These are phyloP conservation scores for Trametopsis cervina DNA, from an alignment of 768 basidiomycete species.

Conservation along the genomic window DNA sequence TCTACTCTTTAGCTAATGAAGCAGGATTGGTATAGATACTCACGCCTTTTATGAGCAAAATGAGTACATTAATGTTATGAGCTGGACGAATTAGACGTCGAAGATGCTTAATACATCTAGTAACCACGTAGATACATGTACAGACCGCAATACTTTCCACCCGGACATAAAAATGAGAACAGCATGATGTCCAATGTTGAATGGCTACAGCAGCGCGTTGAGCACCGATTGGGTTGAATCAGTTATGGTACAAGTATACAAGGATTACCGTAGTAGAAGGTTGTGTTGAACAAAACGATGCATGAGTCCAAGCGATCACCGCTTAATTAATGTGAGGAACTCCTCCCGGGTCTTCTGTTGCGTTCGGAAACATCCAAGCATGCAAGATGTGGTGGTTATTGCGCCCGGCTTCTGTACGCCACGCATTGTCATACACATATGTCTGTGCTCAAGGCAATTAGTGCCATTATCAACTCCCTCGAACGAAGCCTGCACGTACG, in stretches of 20 bases:
- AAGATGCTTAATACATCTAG: too few relatives aligned
- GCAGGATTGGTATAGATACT: conserved; percentile 39
- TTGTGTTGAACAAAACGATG: conserved; percentile 1
- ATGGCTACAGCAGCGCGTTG: conserved; percentile 13
- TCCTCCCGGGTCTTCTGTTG: conserved; percentile 98
- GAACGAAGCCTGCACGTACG: conserved; percentile 45
- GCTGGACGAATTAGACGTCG: too few relatives aligned
- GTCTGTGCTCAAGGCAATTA: conserved; percentile 56
- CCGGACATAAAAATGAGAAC: neutral
- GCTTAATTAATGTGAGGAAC: conserved; percentile 81
- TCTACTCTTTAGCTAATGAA: conserved; percentile 59
- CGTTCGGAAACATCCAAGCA: conserved; percentile 98
- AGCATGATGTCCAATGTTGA: conserved; percentile 5
- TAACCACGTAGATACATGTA: too few relatives aligned
- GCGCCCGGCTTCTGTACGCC: conserved; percentile 98
- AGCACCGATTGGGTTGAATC: conserved; percentile 42
- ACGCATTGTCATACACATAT: conserved; percentile 99
- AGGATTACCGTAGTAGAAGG: neutral
- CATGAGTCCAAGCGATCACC: conserved; percentile 6
- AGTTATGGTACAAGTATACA: conserved; percentile 12
- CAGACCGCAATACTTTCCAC: too few relatives aligned
- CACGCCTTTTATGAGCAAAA: neutral
- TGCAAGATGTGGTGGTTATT: conserved; percentile 92
- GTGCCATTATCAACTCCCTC: neutral
- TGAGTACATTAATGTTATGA: too few relatives aligned